Evolutionary conservation across 1,139 yeast species (phyloP).

Genomic region (Candida albicans): DNA sequence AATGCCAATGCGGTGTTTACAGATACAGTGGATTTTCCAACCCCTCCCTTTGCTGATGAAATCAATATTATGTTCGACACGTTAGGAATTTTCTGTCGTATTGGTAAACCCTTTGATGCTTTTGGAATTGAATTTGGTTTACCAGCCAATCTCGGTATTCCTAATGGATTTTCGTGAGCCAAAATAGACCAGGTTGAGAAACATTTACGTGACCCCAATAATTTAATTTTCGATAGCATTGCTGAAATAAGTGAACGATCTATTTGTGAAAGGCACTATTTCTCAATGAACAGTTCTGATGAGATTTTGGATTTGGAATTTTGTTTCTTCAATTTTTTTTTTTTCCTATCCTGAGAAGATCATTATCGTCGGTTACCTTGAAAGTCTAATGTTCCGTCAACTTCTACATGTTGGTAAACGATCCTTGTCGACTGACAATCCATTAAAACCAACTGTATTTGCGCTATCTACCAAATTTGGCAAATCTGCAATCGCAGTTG

Average conservation of each 20-base stretch:
- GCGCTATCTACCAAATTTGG: constrained; percentile 86
- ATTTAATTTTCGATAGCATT: not conserved
- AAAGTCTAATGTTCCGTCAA: not conserved
- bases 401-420: not conserved
- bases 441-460: constrained; percentile 64
- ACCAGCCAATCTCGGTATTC: constrained; percentile 46
- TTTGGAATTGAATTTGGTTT: constrained; percentile 34
- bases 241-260: not conserved
- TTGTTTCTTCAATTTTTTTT: not conserved
- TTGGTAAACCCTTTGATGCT: constrained; percentile 52
- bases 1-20: constrained; percentile 70
- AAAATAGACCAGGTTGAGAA: constrained; percentile 2
- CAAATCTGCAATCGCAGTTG: constrained; percentile 83
- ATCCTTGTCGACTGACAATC: constrained; percentile 1
- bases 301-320: too few relatives aligned
- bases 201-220: not conserved
- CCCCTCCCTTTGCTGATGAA: constrained; percentile 82
- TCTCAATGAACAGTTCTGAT: too few relatives aligned
- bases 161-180: constrained; percentile 41
- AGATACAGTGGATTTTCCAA: constrained; percentile 58
- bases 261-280: too few relatives aligned
- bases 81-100: constrained; percentile 55
- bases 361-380: too few relatives aligned
- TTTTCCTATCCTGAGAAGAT: not conserved
- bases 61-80: constrained; percentile 66